Conservation (phyloP, 1,284 basidiomycete species). For the Microstroma glucosiphilum region DNA sequence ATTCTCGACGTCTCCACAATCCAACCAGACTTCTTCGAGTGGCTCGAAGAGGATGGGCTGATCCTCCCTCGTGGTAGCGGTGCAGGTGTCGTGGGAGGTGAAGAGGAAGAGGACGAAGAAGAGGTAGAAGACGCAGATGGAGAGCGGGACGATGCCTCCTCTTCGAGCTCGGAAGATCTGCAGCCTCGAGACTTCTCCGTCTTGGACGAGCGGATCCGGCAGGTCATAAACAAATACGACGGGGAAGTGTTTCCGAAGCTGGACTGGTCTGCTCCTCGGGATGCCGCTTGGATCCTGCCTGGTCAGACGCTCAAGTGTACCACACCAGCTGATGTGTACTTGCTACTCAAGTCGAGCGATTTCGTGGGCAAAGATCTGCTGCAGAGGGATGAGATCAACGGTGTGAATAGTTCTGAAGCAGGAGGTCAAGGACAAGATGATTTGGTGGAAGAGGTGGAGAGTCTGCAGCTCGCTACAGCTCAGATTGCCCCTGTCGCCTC, state of each 20-base stretch:
- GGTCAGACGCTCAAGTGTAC: constrained; percentile 80
- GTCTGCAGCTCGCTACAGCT: not conserved
- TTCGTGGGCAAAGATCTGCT: constrained; percentile 77
- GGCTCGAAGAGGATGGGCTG: constrained; percentile 71
- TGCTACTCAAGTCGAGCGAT: constrained; percentile 86
- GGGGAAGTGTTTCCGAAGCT: constrained; percentile 78
- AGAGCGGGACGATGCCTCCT: constrained; percentile 47
- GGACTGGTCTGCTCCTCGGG: constrained; percentile 57
- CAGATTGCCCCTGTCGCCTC: not conserved
- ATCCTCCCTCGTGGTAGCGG: constrained; percentile 77
- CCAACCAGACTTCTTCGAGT: constrained; percentile 62
- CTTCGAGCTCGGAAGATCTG: constrained; percentile 58
- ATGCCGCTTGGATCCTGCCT: constrained; percentile 85
- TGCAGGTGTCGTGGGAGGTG: constrained; percentile 9
- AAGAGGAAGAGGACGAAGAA: constrained; percentile 57
- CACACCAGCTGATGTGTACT: constrained; percentile 80
- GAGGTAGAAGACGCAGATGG: constrained; percentile 7
- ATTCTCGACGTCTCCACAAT: constrained; percentile 64
- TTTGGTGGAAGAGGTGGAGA: constrained; percentile 11
- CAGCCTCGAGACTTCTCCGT: constrained; percentile 49
- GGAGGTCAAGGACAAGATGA: constrained; percentile 56
- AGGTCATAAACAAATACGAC: constrained; percentile 62
- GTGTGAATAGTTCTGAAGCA: constrained; percentile 52
- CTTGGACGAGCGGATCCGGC: constrained; percentile 67
- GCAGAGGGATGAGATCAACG: constrained; percentile 45